Base-by-base conservation (phyloP, 345 rosid species). In the Citrus inodora region DNA sequence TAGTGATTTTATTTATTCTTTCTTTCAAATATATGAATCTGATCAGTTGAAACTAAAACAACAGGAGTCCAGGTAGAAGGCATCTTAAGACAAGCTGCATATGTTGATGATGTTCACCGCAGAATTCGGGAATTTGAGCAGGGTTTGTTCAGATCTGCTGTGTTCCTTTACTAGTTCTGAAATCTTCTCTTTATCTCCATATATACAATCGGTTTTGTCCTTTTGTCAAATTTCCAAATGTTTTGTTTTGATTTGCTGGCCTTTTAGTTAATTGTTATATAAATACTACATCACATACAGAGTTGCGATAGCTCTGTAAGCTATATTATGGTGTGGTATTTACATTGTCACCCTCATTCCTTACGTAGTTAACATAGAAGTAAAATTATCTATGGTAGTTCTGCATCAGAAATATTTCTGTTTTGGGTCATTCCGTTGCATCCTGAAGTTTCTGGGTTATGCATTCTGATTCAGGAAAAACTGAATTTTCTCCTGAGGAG, bases 41-140 rank as follows among this genome's bases (percentile, higher is more conserved):
- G 67, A 86, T 79, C 35, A 24, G 48, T 53, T 76, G 40, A 75
- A 79, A 61, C 77, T 65, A 68, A 80, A 68, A 68, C 81, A 76
- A 77, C 90, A 96, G 99, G 99, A 83, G 74, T 87, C 80, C 90
- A 84, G 84, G 91, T 88, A 76, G 98, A 96, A 92, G 99, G 99
- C 75, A 92, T 96, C 79, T 85, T 96, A 89, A 88, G 99, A 78
- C 98, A 96, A 86, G 99, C 99, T 81, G 99, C 99, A 53, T 97
- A 91, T 84, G 99, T 96, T 24, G 98, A 96, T 70, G 97, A 92
- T 82, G 99, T 96, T 78, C 92, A 94, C 83, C 89, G 67, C 81
- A 91, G 99, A 73, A 89, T 96, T 87, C 89, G 90, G 32, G 98
- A 92, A 81, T 96, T 89, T 76, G 98, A 94, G 85, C 91, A 94